Evolutionary conservation across 2,329 filamentous ascomycete species (phyloP).

Genomic region (Dothideomycetidae sp.): DNA sequence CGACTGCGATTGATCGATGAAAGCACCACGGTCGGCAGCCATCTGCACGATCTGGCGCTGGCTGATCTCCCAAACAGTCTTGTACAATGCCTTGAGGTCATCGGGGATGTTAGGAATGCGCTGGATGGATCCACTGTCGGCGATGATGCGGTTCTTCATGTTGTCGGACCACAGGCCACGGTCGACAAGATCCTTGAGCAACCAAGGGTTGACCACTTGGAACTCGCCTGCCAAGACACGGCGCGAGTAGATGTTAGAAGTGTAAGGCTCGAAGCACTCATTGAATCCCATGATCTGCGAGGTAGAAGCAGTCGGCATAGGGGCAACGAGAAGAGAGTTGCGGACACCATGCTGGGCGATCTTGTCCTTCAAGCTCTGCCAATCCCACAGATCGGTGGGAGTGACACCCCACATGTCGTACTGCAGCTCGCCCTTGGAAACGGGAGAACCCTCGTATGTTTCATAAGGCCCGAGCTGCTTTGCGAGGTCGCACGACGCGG

Average conservation of each 20-base stretch:
- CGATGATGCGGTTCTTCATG: constrained; percentile 99
- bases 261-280: constrained; percentile 99
- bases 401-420: constrained; percentile 98
- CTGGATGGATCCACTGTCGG: constrained; percentile 88
- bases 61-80: constrained; percentile 99
- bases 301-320: constrained; percentile 95
- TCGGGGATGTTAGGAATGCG: constrained; percentile 93
- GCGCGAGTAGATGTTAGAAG: constrained; percentile 98
- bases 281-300: constrained; percentile 98
- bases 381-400: constrained; percentile 92
- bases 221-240: constrained; percentile 97
- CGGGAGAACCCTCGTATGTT: constrained; percentile 83
- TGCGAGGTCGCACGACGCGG: constrained; percentile 74
- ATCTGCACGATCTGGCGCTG: constrained; percentile 93
- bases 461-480: constrained; percentile 72
- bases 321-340: constrained; percentile 88
- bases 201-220: constrained; percentile 98
- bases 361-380: constrained; percentile 73
- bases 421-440: constrained; percentile 89
- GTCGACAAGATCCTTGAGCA: constrained; percentile 94
- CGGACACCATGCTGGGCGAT: constrained; percentile 88
- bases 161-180: constrained; percentile 97
- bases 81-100: constrained; percentile 94
- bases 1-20: constrained; percentile 97
- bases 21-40: constrained; percentile 94